Conservation (phyloP, 2,329 filamentous ascomycete species). For the Raffaelea arxii region DNA sequence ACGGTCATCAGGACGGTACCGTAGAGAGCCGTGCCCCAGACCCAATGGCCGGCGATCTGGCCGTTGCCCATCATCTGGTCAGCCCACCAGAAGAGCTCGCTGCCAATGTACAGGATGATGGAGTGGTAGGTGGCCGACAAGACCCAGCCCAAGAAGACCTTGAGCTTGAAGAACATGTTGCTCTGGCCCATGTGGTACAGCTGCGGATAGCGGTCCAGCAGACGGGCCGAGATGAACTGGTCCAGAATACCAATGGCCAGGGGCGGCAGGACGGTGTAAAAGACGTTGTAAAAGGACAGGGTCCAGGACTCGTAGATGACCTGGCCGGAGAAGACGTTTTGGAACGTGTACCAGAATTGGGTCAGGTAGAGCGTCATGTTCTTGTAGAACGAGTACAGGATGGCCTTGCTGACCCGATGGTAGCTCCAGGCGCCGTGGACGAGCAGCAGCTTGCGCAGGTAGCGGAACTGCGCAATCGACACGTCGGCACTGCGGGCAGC, state of each 20-base stretch:
- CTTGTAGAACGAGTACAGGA: constrained; percentile 98
- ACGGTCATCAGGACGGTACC: constrained; percentile 89
- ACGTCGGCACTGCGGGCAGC: constrained; percentile 93
- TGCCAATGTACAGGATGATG: constrained; percentile 79
- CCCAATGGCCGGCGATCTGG: constrained; percentile 83
- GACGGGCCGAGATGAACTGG: constrained; percentile 88
- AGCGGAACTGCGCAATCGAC: constrained; percentile 91
- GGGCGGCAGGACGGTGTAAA: constrained; percentile 90
- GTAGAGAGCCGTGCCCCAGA: constrained; percentile 94
- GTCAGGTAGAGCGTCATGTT: constrained; percentile 98
- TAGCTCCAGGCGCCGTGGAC: constrained; percentile 98
- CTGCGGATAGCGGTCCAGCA: constrained; percentile 92
- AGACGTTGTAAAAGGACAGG: constrained; percentile 97
- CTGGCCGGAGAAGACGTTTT: constrained; percentile 95
- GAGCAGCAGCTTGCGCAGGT: constrained; percentile 82
- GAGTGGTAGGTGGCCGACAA: constrained; percentile 94
- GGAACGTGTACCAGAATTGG: constrained; percentile 98
- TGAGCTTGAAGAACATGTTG: constrained; percentile 86
- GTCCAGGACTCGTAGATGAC: constrained; percentile 99
- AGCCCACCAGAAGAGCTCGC: constrained; percentile 68
- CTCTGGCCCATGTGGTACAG: constrained; percentile 89
- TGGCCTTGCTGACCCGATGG: constrained; percentile 91
- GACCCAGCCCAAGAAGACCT: constrained; percentile 90
- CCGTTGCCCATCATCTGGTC: constrained; percentile 75
- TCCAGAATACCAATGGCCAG: constrained; percentile 94